Evolutionary conservation across 352 stramenopile species (phyloP), one percentile per base, ranked within the genome.

Genomic region (Globisporangium ultimum): DNA sequence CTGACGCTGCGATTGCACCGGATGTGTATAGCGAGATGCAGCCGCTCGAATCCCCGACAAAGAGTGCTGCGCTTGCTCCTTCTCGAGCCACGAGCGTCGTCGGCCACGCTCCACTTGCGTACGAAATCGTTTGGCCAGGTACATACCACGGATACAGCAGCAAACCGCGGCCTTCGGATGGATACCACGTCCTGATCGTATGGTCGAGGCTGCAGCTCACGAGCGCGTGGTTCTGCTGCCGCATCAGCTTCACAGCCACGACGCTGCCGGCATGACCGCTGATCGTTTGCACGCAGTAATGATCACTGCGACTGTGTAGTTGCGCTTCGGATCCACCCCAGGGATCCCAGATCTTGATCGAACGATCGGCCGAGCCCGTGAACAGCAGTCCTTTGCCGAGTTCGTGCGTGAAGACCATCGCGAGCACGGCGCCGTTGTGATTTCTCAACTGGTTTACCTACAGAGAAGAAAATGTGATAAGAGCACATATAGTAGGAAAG

Each of bases 341-440:
- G 12, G 78, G 78, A 50, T 92, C 83, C 83, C 83, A 92, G 8
- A 90, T 62, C 46, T 82, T 87, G 48, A 93, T 88, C 0, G 71
- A 78, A 28, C 84, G 77, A 60, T 93, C 84, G 0, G 74, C 70
- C 15, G 80, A 87, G 17, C 81, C 78, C 8, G 71, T 83, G 34
- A 91, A 84, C 15, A 91, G 74, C 46, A 93, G 48, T 0, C 76
- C 79, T 13, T 73, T 78, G 1, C 72, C 80, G 18, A 84, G 50
- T 20, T 71, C 62, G 2, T 58, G 24, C 5, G 64, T 63, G 36
- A 86, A 87, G 32, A 75, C 80, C 48, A 92, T 67, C 7, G 65
- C 56, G 5, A 88, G 46, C 15, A 88, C 80, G 12, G 76, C 63
- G 8, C 83, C 80, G 6, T 58, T 63, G 42, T 90, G 83, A 0